phyloP scores from a whole-genome alignment of 108 stramenopile species.

The Pseudonitzschia delicatissima region DNA sequence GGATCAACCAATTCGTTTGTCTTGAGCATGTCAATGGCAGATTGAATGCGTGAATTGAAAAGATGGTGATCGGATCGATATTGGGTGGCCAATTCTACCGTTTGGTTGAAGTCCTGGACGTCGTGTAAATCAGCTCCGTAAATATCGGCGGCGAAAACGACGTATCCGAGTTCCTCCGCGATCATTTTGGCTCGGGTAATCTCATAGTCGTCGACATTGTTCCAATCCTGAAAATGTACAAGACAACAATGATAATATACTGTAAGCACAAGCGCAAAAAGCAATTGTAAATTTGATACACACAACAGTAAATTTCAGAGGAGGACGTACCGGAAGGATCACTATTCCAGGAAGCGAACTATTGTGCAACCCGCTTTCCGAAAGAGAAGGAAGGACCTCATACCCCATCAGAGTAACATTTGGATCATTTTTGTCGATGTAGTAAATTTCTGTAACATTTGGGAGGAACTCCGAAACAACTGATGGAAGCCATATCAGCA shows the following conservation, averaged over 20 bases:
- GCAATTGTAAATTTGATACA: neutral
- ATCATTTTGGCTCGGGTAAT: conserved; percentile 45
- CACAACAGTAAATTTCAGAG: neutral
- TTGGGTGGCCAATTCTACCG: conserved; percentile 6
- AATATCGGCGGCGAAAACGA: conserved; percentile 51
- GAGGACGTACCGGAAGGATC: conserved; percentile 23
- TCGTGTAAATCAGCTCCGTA: conserved; percentile 35
- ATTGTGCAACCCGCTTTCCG: neutral
- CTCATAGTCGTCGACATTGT: conserved; percentile 43
- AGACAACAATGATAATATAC: neutral
- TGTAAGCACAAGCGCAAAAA: neutral
- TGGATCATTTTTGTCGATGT: conserved; percentile 11
- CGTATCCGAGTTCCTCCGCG: conserved; percentile 32
- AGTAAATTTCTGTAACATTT: neutral
- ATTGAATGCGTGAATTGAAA: conserved; percentile 34
- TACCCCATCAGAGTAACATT: conserved; percentile 17
- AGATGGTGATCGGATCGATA: conserved; percentile 33
- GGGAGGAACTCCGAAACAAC: no score
- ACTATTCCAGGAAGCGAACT: conserved; percentile 14
- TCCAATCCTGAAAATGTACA: neutral
- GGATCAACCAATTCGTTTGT: conserved; percentile 27
- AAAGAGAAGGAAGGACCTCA: conserved; percentile 10
- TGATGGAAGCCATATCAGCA: no score
- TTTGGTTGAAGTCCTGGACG: conserved; percentile 7
- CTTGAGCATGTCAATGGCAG: conserved; percentile 38